A percentile compares a stretch with the other conserved stretches of the same genome.
These are phyloP conservation scores for Hypomontagnella submonticulosa DNA, from an alignment of 495 filamentous ascomycete species.

Conservation along the genomic window DNA sequence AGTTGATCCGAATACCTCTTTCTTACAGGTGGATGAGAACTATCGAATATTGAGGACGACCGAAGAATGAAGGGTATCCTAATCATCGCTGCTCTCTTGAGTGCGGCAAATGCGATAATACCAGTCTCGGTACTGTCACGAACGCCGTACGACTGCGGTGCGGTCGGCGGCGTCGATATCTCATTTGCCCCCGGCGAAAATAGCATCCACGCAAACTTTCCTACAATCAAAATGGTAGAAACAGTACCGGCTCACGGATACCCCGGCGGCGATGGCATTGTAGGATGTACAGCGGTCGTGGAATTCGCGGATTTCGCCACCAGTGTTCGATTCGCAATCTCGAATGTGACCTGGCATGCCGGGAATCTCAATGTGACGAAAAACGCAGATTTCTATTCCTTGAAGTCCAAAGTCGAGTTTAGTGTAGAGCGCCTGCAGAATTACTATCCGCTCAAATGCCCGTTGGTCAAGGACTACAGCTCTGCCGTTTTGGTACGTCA, in stretches of 20 bases:
- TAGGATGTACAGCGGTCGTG: conserved; percentile 26
- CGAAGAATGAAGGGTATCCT: too few relatives aligned
- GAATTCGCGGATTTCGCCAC: conserved; percentile 22
- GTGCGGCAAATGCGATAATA: conserved; percentile 13
- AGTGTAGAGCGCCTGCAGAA: conserved; percentile 21
- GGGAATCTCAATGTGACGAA: conserved; percentile 14
- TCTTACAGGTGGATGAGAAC: too few relatives aligned
- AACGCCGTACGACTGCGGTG: conserved; percentile 20
- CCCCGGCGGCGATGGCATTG: conserved; percentile 21
- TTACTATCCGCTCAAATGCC: conserved; percentile 20
- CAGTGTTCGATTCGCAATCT: conserved; percentile 27
- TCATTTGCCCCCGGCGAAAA: conserved; percentile 17
- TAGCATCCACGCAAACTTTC: conserved; percentile 24
- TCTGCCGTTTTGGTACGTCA: conserved; percentile 23
- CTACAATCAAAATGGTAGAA: conserved; percentile 3
- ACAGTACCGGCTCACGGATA: conserved; percentile 15
- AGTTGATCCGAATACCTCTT: too few relatives aligned
- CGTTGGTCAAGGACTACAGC: conserved; percentile 21
- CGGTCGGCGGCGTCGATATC: conserved; percentile 27
- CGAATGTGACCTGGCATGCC: conserved; percentile 23
- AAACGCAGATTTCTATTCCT: conserved; percentile 1
- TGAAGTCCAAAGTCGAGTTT: conserved; percentile 21
- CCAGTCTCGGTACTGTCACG: conserved; percentile 20
- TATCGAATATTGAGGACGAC: too few relatives aligned
- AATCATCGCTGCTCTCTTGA: neutral